Base-by-base conservation (phyloP, 1,139 yeast genomes). In the Magnusiomyces paraingens region DNA sequence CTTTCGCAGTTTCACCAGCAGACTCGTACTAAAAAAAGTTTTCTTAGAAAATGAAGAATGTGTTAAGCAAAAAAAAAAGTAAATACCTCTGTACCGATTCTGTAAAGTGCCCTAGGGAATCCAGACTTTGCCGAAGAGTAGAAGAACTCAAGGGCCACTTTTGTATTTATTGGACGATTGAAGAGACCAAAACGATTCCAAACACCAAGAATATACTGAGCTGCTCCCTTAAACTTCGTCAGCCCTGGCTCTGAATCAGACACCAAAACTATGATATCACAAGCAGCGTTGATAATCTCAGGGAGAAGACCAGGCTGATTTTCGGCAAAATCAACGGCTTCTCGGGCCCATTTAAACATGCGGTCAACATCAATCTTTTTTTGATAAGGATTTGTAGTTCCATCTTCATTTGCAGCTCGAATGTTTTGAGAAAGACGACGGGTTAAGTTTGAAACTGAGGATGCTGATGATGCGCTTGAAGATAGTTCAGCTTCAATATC, bases 31-130 rank as follows among this genome's bases (percentile, higher is more conserved):
- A 32, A 20, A 21, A 22, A 50, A 15, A 32, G 20, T 32, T 21
- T 3, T n/a, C 20, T 11, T 15, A 20, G 22, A 12, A 17, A 21
- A 17, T n/a, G 49, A 20, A 35, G 18, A 18, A 10, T 41, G 12
- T 41, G n/a, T n/a, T 6, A 41, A 20, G 12, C n/a, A 41, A 5
- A 5, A n/a, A 41, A n/a, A 41, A 41, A 11, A 17, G 21, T 15
- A 15, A 29, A n/a, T 47, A 51, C 54, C 44, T 65, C 64, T 12
- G 68, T 61, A 2, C 71, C 73, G 20, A 72, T 61, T 11, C 74
- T 59, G 56, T 69, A 72, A 57, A 69, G 62, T 0, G 73, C 70
- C 22, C 75, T 60, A 20, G 66, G 58, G 49, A 62, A 66, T 22
- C 70, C 71, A 35, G 58, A 56, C 51, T 66, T 64, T 4, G 72